Evolutionary conservation across 768 basidiomycete genomes (phyloP).

Genomic region (Termitomyces sp.): DNA sequence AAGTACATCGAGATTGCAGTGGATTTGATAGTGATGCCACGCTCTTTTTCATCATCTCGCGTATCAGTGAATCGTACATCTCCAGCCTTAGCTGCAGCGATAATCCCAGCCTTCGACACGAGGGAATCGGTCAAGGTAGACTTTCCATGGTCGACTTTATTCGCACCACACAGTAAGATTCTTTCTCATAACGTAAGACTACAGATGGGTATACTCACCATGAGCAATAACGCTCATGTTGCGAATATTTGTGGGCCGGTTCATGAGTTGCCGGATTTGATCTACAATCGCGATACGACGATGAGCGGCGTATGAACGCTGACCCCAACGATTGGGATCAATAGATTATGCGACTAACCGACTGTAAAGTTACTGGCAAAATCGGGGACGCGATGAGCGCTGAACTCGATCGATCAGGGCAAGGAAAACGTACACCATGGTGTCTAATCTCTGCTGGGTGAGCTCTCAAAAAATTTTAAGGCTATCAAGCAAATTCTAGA

Average conservation of each 20-base stretch:
- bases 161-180: constrained; percentile 6
- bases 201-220: constrained; percentile 45
- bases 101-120: constrained; percentile 99
- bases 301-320: not conserved
- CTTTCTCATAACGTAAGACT: not conserved
- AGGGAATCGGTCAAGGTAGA: constrained; percentile 98
- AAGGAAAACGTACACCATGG: constrained; percentile 73
- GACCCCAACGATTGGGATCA: constrained; percentile 1
- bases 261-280: constrained; percentile 87
- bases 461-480: constrained; percentile 17
- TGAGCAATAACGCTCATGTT: constrained; percentile 95
- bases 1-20: constrained; percentile 99
- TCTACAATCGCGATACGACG: constrained; percentile 38
- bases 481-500: constrained; percentile 24
- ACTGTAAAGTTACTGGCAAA: constrained; percentile 79
- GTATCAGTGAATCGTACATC: constrained; percentile 98
- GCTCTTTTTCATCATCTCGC: constrained; percentile 96
- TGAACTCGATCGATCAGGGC: constrained; percentile 10
- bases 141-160: constrained; percentile 97
- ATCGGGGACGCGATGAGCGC: constrained; percentile 29
- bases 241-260: constrained; percentile 87
- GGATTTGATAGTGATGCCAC: constrained; percentile 99
- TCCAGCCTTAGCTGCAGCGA: constrained; percentile 91
- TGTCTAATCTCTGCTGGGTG: constrained; percentile 42
- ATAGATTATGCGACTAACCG: constrained; percentile 46